These are phyloP conservation scores for Penicillium waksmanii DNA, from an alignment of 495 filamentous ascomycete species.

Conservation along the genomic window DNA sequence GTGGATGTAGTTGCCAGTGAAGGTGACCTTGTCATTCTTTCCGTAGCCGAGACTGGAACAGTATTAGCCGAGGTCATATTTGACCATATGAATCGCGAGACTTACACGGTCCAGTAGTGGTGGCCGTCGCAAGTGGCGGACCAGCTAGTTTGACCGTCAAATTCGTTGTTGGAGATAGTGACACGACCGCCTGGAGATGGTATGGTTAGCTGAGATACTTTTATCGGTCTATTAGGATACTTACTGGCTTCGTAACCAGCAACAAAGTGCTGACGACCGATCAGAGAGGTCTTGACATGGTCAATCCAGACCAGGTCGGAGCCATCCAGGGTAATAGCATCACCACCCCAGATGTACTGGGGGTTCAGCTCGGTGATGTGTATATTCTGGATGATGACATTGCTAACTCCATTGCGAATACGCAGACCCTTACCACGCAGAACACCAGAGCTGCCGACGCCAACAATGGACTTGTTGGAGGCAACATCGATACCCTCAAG, in stretches of 20 bases:
- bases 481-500: conserved; percentile 36
- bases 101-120: conserved; percentile 58
- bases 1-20: conserved; percentile 48
- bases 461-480: conserved; percentile 46
- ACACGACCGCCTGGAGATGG: conserved; percentile 25
- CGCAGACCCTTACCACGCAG: conserved; percentile 45
- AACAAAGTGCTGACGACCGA: conserved; percentile 38
- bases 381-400: conserved; percentile 52
- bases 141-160: conserved; percentile 54
- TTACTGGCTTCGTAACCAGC: conserved; percentile 31
- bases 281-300: conserved; percentile 39
- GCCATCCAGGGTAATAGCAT: conserved; percentile 41
- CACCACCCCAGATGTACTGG: conserved; percentile 46
- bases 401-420: conserved; percentile 40
- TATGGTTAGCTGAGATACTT: not conserved
- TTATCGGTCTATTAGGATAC: conserved; percentile 2
- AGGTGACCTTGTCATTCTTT: conserved; percentile 37
- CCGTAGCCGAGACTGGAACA: conserved; percentile 32
- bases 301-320: conserved; percentile 43
- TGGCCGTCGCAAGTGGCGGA: conserved; percentile 56
- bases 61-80: not conserved
- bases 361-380: conserved; percentile 48
- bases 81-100: not conserved
- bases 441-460: conserved; percentile 39
- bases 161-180: conserved; percentile 48